Evolutionary conservation across 805 yeast species (phyloP).

Genomic region (Saturnispora silvae): DNA sequence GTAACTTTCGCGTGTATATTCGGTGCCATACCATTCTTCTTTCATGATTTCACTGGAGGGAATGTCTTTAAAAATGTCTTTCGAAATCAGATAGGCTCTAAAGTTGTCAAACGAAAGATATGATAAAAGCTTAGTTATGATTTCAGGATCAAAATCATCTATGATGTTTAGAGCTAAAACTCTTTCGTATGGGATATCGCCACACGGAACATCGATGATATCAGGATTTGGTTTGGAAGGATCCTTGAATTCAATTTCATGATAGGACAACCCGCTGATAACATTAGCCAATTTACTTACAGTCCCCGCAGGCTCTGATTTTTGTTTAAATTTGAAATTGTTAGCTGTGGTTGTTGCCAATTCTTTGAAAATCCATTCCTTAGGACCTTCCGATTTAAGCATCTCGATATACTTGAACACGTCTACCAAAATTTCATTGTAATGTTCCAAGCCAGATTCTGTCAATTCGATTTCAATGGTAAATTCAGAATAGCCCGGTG

Average conservation of each 20-base stretch:
- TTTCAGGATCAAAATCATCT: slow-evolving; percentile 46
- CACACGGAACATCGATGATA: slow-evolving; percentile 6
- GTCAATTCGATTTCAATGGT: slow-evolving; percentile 70
- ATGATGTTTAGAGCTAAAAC: slow-evolving; percentile 46
- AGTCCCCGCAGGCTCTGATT: slow-evolving; percentile 58
- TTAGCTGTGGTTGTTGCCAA: slow-evolving; percentile 55
- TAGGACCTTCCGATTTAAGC: slow-evolving; percentile 47
- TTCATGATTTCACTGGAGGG: slow-evolving; percentile 25
- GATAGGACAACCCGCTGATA: slow-evolving; percentile 19
- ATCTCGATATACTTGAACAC: slow-evolving; percentile 68
- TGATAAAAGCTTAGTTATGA: slow-evolving; percentile 38
- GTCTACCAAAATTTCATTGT: slow-evolving; percentile 47
- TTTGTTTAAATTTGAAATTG: slow-evolving; percentile 73
- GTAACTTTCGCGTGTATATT: slow-evolving; percentile 40
- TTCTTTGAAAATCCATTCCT: slow-evolving; percentile 75
- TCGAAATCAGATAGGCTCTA: slow-evolving; percentile 45
- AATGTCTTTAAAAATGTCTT: slow-evolving; percentile 37
- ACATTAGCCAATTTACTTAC: slow-evolving; percentile 39
- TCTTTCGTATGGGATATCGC: slow-evolving; percentile 49
- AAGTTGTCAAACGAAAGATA: slow-evolving; percentile 50
- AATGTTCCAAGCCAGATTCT: slow-evolving; percentile 52
- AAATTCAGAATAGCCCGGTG: slow-evolving; percentile 59
- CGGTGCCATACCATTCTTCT: slow-evolving; percentile 91
- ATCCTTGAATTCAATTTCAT: slow-evolving; percentile 16
- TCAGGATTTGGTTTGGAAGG: slow-evolving; percentile 6